phyloP scores from a whole-genome alignment of 805 yeast species.

The Nakazawaea ernobii region DNA sequence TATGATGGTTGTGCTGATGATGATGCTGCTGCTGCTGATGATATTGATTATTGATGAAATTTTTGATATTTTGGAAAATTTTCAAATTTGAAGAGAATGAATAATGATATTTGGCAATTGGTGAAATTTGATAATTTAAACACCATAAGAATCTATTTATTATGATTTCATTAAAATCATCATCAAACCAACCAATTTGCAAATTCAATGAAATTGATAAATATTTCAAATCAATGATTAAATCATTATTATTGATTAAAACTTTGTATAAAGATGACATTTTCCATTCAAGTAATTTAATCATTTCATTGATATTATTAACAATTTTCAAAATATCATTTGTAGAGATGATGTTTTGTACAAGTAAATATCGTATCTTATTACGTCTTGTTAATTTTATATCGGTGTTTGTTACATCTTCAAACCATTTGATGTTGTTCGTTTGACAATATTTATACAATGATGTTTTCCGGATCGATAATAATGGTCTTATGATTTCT shows the following conservation, averaged over 20 bases:
- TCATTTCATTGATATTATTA: constrained; percentile 10
- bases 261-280: constrained; percentile 15
- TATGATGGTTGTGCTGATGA: too few relatives aligned
- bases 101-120: constrained; percentile 18
- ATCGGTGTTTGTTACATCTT: constrained; percentile 60
- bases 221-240: not conserved
- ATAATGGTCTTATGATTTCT: constrained; percentile 45
- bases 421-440: constrained; percentile 52
- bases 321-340: constrained; percentile 11
- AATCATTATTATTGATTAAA: constrained; percentile 9
- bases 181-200: constrained; percentile 4
- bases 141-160: constrained; percentile 24
- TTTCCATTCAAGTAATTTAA: constrained; percentile 16
- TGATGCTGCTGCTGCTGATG: too few relatives aligned
- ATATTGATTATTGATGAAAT: not conserved
- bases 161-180: constrained; percentile 13
- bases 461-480: constrained; percentile 36
- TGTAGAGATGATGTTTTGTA: constrained; percentile 11
- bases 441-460: constrained; percentile 40
- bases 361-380: constrained; percentile 34
- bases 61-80: not conserved
- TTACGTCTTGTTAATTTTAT: constrained; percentile 53
- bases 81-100: not conserved
- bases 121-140: constrained; percentile 17
- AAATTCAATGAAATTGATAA: constrained; percentile 13